Base-by-base conservation (phyloP, 768 basidiomycete species). In the Pulveroboletus ravenelii region DNA sequence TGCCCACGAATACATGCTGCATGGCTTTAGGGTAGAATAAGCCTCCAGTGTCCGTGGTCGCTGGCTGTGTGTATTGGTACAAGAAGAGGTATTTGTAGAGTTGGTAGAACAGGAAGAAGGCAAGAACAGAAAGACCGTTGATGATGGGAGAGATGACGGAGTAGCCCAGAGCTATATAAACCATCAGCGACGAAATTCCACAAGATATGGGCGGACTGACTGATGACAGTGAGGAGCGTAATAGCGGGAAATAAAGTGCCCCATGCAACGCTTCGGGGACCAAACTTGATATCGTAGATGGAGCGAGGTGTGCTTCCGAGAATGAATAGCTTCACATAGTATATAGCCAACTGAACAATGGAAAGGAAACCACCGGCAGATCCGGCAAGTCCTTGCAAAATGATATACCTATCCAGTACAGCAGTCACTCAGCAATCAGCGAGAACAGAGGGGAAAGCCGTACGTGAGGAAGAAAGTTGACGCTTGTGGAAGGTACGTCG, bases 1-100 rank as follows among this genome's bases (percentile, higher is more conserved):
- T 60, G 3, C 95, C 96, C 18, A 93, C 91, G 57, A 98, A 97
- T 29, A 95, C 63, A 62, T 98, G 96, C 43, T 89, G 84, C 25
- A 98, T 81, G 5, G 96, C 95, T 68, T 85, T 89, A 20, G 94
- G 94, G 78, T 93, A 98, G 76, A 96, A 98, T 43, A 90, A 65
- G 0, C 96, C 96, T 34, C 95, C 95, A 0, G 93, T 95, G 48
- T 96, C 93, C 44, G 72, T 72, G 5, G 77, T 69, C 0, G 77
- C 64, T 4, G 84, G 79, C 64, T 92, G 85, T 48, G 89, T 83
- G 60, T 81, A 80, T 53, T 80, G 82, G 74, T 82, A 93, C 47
- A 89, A 73, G 78, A 89, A 93, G 29, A 90, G 79, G 59, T 92
- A 93, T 68, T 89, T 91, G 78, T 89, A 92, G 32, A 91, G 69